phyloP scores from a whole-genome alignment of 2,329 filamentous ascomycete genomes.

The Ophiostoma pallidulum region DNA sequence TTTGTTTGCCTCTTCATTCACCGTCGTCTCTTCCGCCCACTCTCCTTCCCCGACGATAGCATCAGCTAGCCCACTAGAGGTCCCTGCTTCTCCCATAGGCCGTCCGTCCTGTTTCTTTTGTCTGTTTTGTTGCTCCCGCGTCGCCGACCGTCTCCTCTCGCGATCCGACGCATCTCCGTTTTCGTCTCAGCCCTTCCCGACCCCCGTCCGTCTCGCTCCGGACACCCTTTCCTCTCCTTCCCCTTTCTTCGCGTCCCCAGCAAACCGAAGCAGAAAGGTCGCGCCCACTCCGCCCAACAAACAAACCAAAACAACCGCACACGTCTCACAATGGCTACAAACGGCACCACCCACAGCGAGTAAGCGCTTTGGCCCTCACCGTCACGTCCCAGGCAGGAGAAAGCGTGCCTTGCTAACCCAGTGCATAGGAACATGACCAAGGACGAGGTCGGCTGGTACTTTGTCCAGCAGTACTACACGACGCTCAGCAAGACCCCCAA shows the following conservation, averaged over 20 bases:
- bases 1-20: too few relatives aligned
- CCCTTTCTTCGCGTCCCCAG: background rate
- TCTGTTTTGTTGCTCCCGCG: too few relatives aligned
- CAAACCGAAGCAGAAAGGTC: too few relatives aligned
- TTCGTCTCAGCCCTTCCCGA: too few relatives aligned
- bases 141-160: too few relatives aligned
- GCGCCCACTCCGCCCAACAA: background rate
- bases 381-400: background rate
- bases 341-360: constrained; percentile 11
- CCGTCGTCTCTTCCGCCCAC: background rate
- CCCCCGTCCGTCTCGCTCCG: too few relatives aligned
- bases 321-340: constrained; percentile 13
- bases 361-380: background rate
- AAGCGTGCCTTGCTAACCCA: constrained; percentile 9
- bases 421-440: constrained; percentile 55
- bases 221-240: too few relatives aligned
- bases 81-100: too few relatives aligned
- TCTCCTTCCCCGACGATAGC: too few relatives aligned
- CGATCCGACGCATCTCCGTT: too few relatives aligned
- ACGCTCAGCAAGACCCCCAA: constrained; percentile 90
- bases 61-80: too few relatives aligned
- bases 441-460: constrained; percentile 98
- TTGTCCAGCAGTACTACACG: constrained; percentile 98
- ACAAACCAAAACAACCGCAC: background rate
- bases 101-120: too few relatives aligned